Evolutionary conservation across 2,329 filamentous ascomycete genomes (phyloP), one percentile per base, ranked within the genome.

Genomic region (Verticillium zaregamsianum): DNA sequence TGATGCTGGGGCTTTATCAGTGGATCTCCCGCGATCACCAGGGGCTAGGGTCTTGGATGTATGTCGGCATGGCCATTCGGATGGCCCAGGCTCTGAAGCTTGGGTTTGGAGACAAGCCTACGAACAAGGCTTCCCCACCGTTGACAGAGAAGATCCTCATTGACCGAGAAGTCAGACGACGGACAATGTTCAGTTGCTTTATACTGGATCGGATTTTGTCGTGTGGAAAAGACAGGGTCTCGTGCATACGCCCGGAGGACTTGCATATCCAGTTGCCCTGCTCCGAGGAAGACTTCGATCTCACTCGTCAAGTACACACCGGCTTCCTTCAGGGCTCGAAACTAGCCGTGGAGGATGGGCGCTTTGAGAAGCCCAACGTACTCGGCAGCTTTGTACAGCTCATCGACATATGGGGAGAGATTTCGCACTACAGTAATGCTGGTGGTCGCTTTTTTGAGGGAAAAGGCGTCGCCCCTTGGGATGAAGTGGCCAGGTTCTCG

Each of bases 181-280:
- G 90, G 7, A 91, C 89, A 0, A 90, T 91, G 78, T 92, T 89
- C 78, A 90, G 89, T 67, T 91, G 89, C 68, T 87, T 90, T 62
- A 86, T 91, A 59, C 79, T 92, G 66, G 90, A 92, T 70, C 84
- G 88, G 3, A 85, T 91, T 72, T 76, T 91, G 28, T 84, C 87
- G 39, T 87, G 84, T 66, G 88, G 88, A 23, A 85, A 84, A 64
- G 82, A 86, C 59, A 80, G 88, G 25, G 80, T 84, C 1, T 80
- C 83, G 15, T 86, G 85, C 68, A 80, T 91, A 54, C 79, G 81
- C 40, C 76, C 84, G 1, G 79, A 85, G 3, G 85, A 89, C 61
- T 73, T 91, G 7, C 79, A 81, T 37, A 86, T 90, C 23, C 88
- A 89, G 69, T 77, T 92, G 5, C 89, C 89, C 2, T 90, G 87